A percentile compares a stretch with the other conserved stretches of the same genome.
Conservation (phyloP, 257 asterid species). For the Rauvolfia tetraphylla region DNA sequence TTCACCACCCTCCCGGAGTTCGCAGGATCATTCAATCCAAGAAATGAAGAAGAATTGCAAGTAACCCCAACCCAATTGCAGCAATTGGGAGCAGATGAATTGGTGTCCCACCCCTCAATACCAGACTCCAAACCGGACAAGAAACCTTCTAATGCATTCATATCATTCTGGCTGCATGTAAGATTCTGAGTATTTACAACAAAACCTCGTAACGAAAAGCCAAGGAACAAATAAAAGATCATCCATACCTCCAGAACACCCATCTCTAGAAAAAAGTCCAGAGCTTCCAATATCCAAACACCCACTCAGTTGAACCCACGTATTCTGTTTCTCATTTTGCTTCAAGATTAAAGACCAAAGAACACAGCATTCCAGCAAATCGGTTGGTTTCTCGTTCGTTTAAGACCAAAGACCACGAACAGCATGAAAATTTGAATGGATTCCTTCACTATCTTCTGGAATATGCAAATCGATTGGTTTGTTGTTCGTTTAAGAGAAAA, state of each 20-base stretch:
- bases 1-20: conserved; percentile 44
- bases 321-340: not conserved
- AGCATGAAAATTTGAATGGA: not conserved
- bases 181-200: conserved; percentile 36
- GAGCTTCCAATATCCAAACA: not conserved
- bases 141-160: conserved; percentile 44
- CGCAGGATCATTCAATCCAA: conserved; percentile 24
- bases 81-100: conserved; percentile 46
- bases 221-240: conserved; percentile 27
- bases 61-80: conserved; percentile 62
- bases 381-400: no score
- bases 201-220: conserved; percentile 28
- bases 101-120: conserved; percentile 45
- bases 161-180: conserved; percentile 52
- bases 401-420: no score
- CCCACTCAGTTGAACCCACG: not conserved
- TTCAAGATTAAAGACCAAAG: not conserved
- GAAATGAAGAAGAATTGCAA: conserved; percentile 41
- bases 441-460: not conserved
- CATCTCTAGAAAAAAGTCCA: conserved; percentile 25
- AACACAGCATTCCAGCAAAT: not conserved
- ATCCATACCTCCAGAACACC: conserved; percentile 27
- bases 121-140: conserved; percentile 32
- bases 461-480: not conserved
- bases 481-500: not conserved